A percentile compares a stretch with the other conserved stretches of the same genome.
Evolutionary conservation across 2,329 filamentous ascomycete species (phyloP).

Genomic region (Hypoxylon sp.): DNA sequence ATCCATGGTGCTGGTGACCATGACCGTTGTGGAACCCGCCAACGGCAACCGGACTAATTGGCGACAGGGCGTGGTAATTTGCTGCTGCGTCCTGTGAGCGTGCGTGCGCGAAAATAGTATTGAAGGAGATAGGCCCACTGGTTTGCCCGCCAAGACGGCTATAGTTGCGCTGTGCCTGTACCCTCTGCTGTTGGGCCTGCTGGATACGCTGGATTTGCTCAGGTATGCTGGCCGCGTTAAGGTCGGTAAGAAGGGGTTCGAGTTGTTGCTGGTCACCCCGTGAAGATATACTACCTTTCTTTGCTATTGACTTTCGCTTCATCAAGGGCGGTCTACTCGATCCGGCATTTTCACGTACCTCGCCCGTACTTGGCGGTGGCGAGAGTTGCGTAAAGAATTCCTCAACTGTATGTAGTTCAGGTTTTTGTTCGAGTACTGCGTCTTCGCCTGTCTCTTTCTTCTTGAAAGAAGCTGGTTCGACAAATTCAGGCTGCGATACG

Average conservation of each 20-base stretch:
- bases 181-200: constrained; percentile 57
- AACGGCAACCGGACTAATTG: constrained; percentile 64
- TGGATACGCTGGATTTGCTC: constrained; percentile 57
- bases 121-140: constrained; percentile 59
- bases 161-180: constrained; percentile 62
- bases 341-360: constrained; percentile 59
- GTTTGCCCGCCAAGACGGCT: constrained; percentile 60
- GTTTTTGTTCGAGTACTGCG: constrained; percentile 88
- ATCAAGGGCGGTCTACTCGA: constrained; percentile 46
- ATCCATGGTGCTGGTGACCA: constrained; percentile 55
- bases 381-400: constrained; percentile 91
- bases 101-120: constrained; percentile 59
- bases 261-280: constrained; percentile 56
- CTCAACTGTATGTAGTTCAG: constrained; percentile 92
- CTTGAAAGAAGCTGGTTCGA: constrained; percentile 77
- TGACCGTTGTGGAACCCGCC: constrained; percentile 50
- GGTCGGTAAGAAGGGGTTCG: constrained; percentile 59
- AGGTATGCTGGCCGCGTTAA: constrained; percentile 49
- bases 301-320: constrained; percentile 59
- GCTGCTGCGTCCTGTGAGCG: constrained; percentile 57
- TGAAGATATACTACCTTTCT: constrained; percentile 57
- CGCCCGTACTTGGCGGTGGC: constrained; percentile 68
- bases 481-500: constrained; percentile 85
- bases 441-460: constrained; percentile 87
- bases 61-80: constrained; percentile 65